Evolutionary conservation across 345 rosid species (phyloP), one percentile per base, ranked within the genome.

Genomic region (Raphanus raphanistrum): DNA sequence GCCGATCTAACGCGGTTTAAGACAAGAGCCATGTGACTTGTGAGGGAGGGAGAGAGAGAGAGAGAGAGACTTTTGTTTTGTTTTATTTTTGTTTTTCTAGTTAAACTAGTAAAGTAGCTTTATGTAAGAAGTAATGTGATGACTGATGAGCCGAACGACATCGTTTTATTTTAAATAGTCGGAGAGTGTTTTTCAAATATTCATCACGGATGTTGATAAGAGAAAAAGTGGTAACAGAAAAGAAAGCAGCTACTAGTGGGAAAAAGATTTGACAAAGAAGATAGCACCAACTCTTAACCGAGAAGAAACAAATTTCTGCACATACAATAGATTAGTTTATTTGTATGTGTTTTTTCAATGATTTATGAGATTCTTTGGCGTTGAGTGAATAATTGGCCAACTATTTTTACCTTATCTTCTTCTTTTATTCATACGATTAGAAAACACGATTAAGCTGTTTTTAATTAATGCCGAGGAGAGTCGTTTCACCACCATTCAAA

Each of bases 1-100:
- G 70, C 29, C 31, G 81, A 71, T 79, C 67, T 69, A 57, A 74
- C 79, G 79, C 75, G 82, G 75, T 79, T 79, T 74, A 67, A 52
- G 59, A 16, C 25, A 52, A 28, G 78, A 68, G 82, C 78, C 82
- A 79, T 79, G 75, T 68, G 78, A n/a, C 10, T 5, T 5, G 54
- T 1, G 54, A 48, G 54, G 4, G 50, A 43, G 29, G 35, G 65
- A n/a, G 41, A 48, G 54, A 5, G 54, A 48, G 54, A n/a, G 50
- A 43, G 29, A 54, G 65, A 74, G 73, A 35, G 71, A 12, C 9
- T 55, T 55, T 31, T 11, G 48, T 41, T 41, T 41, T 41, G 6
- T 58, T 29, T 63, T 58, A 33, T 59, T 50, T 8, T n/a, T n/a
- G n/a, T n/a, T 21, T 36, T 65, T 2, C 12, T 36, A 4, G 63